Evolutionary conservation across 352 stramenopile genomes (phyloP), one percentile per base, ranked within the genome.

Genomic region (Aphanomyces invadans): DNA sequence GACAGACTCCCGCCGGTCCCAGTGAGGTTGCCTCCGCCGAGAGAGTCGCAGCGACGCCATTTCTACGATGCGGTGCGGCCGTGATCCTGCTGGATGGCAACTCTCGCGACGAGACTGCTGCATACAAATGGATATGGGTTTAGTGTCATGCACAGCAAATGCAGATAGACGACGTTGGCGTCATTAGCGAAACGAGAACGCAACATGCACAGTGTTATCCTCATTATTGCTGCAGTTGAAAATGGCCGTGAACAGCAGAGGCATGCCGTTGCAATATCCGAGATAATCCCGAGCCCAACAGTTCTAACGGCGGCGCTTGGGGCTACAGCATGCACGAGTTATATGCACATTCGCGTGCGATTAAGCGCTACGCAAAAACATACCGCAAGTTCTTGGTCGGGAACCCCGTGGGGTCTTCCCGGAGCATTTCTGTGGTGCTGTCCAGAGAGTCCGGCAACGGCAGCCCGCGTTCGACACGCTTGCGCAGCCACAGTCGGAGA

Each of bases 401-500:
- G 68, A 92, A 94, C n/a, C 86, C 86, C 55, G 86, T 94, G 3
- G 86, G 86, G 70, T 94, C 86, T 62, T 81, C 71, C 62, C 84
- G 86, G 62, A 94, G 79, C 32, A 94, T 64, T 46, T 90, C 80
- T 54, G 81, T 87, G 3, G 86, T 94, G 65, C 91, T 82, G 28
- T 89, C 74, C 71, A 92, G 74, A 32, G 74, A 83, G 59, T 90
- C 81, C 2, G 86, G 86, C 64, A 94, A 78, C 49, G 71, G 54
- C 29, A 94, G 75, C 3, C 79, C 79, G 59, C 86, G 83, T 59
- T 92, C 80, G 55, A 90, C 84, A 31, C 86, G 86, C 75, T 92
- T 92, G 52, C 77, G 64, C 23, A 94, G 77, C 86, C 86, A 94
- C 69, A 81, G 69, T 60, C 78, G 86, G 39, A 94, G 72, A 26